A percentile compares a stretch with the other conserved stretches of the same genome.
phyloP scores from a whole-genome alignment of 23 red algal genomes.

The Gracilaria caudata region DNA sequence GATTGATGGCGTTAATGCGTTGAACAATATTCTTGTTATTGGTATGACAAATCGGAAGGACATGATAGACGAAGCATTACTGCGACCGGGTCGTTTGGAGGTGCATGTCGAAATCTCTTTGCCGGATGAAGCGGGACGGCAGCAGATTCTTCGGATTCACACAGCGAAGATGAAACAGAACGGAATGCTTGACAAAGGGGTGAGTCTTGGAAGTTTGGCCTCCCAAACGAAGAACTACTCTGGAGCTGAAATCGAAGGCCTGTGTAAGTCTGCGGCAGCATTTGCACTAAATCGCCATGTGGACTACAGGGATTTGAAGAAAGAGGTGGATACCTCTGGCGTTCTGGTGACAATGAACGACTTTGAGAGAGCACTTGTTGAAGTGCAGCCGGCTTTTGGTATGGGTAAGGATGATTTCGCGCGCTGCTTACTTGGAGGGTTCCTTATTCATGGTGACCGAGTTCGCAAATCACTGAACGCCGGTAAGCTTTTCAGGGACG shows the following conservation, averaged over 20 bases:
- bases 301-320: conserved; percentile 86
- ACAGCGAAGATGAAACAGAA: conserved; percentile 93
- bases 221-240: conserved; percentile 95
- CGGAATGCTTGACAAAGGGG: conserved; percentile 74
- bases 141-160: conserved; percentile 97
- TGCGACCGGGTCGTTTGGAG: conserved; percentile 95
- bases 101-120: conserved; percentile 98
- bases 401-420: conserved; percentile 87
- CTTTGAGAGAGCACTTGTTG: conserved; percentile 85
- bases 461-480: conserved; percentile 65
- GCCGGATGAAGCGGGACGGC: conserved; percentile 90
- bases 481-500: conserved; percentile 87
- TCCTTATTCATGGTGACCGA: conserved; percentile 81
- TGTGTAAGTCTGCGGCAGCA: conserved; percentile 96
- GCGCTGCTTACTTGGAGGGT: conserved; percentile 89
- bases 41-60: conserved; percentile 99
- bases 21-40: conserved; percentile 99
- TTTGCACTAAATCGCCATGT: conserved; percentile 93
- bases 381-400: conserved; percentile 94
- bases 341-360: conserved; percentile 91
- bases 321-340: conserved; percentile 62
- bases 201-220: conserved; percentile 84
- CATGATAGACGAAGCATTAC: conserved; percentile 98
- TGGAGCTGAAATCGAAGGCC: conserved; percentile 96
- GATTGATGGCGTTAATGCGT: conserved; percentile 96